Evolutionary conservation across 768 basidiomycete species (phyloP), one percentile per base, ranked within the genome.

Genomic region (Auricularia sp.): DNA sequence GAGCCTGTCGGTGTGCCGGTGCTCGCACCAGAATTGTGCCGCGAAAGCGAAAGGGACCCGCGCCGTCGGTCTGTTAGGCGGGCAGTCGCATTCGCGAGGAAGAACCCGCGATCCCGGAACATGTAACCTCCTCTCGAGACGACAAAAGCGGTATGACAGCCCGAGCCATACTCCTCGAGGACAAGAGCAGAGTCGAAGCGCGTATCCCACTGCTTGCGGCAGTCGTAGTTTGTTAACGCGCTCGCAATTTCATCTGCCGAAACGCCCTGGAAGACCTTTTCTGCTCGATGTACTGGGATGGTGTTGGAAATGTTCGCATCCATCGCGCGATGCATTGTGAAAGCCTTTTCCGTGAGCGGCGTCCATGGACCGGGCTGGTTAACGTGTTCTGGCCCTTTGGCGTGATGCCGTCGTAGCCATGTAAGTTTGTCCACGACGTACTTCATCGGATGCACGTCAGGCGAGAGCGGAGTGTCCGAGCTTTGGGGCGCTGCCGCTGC

Each of bases 261-360:
- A 11, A 95, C 84, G 3, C 94, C 93, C 72, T 98, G 91, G 61
- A 98, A 87, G 66, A 98, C 92, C 75, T 91, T 91, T 71, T 88
- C 86, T 0, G 91, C 93, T 68, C 87, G 88, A 73, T 93, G 88
- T 3, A 98, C 85, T 0, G 93, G 92, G 36, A 94, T 84, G 62
- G 84, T 78, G 1, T 88, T 80, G 4, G 93, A 96, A 5, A 96
- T 82, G 63, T 88, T 86, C 0, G 89, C 81, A 6, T 84, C 82
- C n/a, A 87, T 73, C 71, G 88, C 89, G 70, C 87, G 86, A 66
- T 90, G 84, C 16, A 96, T 81, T 3, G 87, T 78, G 39, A 94
- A 74, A 5, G 86, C 90, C 67, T 90, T 90, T 64, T 91, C 90
- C 61, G 81, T 83, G 35, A 94, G 82, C 11, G 85, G 74, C 21